Base-by-base conservation (phyloP, 805 yeast genomes). In the Candida verbasci region DNA sequence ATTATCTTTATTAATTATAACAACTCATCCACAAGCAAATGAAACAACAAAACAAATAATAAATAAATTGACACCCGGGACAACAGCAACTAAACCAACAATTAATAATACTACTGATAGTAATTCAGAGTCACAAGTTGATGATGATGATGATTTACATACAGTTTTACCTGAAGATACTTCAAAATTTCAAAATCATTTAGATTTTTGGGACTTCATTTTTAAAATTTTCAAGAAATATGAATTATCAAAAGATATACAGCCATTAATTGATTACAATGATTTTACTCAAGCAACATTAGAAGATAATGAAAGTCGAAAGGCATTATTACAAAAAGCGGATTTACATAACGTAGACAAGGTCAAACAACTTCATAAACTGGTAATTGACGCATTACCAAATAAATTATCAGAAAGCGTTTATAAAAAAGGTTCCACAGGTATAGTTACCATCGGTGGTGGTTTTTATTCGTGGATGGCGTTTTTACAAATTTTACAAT, bases 401-500 rank as follows among this genome's bases (percentile, higher is more conserved):
- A 21, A 23, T n/a, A 12, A 17, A 20, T 28, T 41, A 24, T 72
- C 76, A 2, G 63, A 66, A 14, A 61, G 68, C 65, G 41, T 40
- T 4, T 25, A 32, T 3, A 62, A 60, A 43, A 39, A 48, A n/a
- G 60, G 52, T 5, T 43, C 62, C 1, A 44, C 47, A 18, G 72
- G 72, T 9, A 58, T 56, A 39, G 78, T 74, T n/a, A 52, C 73
- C 23, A 72, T 74, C 25, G 80, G 81, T 6, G 75, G 80, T 14
- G 74, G 72, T 1, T 52, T 65, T 42, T 74, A 62, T 45, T 59
- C 70, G 28, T 72, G 79, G 77, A 55, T 74, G 31, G 58, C 76
- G 3, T 60, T 66, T 43, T 46, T 75, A 26, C 74, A 66, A 27
- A 68, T 75, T 24, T 57, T 58, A 40, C 78, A 74, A 47, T 54